These are phyloP conservation scores for Hanseniaspora osmophila DNA, from an alignment of 805 yeast species.

Conservation along the genomic window DNA sequence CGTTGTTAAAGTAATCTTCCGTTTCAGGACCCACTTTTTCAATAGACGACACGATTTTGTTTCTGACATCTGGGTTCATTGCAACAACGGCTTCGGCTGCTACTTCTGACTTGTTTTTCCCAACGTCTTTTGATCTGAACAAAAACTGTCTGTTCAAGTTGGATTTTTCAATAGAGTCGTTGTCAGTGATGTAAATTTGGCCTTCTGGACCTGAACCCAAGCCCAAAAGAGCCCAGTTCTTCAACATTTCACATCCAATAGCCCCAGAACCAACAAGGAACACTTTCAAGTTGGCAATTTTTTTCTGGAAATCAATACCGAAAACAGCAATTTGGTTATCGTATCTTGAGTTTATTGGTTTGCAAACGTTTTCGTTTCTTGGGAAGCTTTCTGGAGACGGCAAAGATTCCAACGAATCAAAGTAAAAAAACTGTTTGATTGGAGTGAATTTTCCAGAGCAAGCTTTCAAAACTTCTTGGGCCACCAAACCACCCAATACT, in stretches of 20 bases:
- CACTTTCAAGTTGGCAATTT: constrained; percentile 60
- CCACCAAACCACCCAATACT: constrained; percentile 83
- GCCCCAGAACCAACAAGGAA: constrained; percentile 97
- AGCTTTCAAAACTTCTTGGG: constrained; percentile 92
- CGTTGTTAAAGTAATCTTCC: constrained; percentile 71
- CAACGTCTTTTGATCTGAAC: constrained; percentile 90
- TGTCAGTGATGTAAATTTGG: constrained; percentile 74
- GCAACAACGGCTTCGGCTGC: constrained; percentile 72
- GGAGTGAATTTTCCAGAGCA: constrained; percentile 94
- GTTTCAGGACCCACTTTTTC: constrained; percentile 94
- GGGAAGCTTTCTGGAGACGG: constrained; percentile 46
- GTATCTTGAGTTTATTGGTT: constrained; percentile 69
- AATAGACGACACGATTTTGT: constrained; percentile 58
- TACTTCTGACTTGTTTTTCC: constrained; percentile 75
- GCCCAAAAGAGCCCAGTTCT: constrained; percentile 96
- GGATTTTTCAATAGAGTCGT: constrained; percentile 88
- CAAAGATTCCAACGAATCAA: constrained; percentile 84
- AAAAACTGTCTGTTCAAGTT: constrained; percentile 92
- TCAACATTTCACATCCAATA: constrained; percentile 96
- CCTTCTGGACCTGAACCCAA: constrained; percentile 87
- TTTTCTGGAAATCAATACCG: constrained; percentile 64
- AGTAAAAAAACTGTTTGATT: constrained; percentile 78
- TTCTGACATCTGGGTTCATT: constrained; percentile 76
- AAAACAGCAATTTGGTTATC: constrained; percentile 94
- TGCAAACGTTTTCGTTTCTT: constrained; percentile 57